Base-by-base conservation (phyloP, 768 basidiomycete genomes). In the Tephrocybe sp. region DNA sequence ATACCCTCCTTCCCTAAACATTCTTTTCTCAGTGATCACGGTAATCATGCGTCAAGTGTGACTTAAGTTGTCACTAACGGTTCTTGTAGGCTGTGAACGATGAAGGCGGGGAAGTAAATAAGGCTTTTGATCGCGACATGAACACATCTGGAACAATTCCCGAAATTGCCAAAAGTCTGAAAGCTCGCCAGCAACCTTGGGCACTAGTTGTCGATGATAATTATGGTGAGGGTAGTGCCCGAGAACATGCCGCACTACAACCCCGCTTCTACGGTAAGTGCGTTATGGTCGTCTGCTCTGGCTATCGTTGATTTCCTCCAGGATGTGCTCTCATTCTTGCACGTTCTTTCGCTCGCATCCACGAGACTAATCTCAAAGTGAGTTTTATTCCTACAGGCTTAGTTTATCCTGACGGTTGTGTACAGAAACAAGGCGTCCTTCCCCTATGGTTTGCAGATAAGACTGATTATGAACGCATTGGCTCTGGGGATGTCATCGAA, bases 241-340 rank as follows among this genome's bases (percentile, higher is more conserved):
- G 97, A 47, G 97, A 99, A 69, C 97, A 99, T 66, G 97, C 97
- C 28, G 94, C 97, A 18, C 76, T 99, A 27, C 96, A 98, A 64
- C 97, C 97, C 21, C 82, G 97, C 16, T 97, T 94, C 72, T 94
- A 92, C 57, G 92, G 89, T 86, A 59, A 36, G 69, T 57, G 18
- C 35, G 25, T 11, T 30, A 22, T 28, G n/a, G 16, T 31, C 24
- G 18, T 30, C 18, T 19, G 18, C n/a, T 19, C 16, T n/a, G 16
- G 21, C 15, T 36, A 13, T 4, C 11, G 31, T 51, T 57, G 18
- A 64, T 7, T 21, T 27, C 28, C 9, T 54, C 34, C 38, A 87
- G 92, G 96, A 15, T 93, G 92, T 60, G 81, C 79, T 5, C 73
- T 93, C 74, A 94, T 98, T 58, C 66, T 97, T 49, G 93, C 93